Evolutionary conservation across 345 rosid genomes (phyloP).

Genomic region (Durio zibethinus): DNA sequence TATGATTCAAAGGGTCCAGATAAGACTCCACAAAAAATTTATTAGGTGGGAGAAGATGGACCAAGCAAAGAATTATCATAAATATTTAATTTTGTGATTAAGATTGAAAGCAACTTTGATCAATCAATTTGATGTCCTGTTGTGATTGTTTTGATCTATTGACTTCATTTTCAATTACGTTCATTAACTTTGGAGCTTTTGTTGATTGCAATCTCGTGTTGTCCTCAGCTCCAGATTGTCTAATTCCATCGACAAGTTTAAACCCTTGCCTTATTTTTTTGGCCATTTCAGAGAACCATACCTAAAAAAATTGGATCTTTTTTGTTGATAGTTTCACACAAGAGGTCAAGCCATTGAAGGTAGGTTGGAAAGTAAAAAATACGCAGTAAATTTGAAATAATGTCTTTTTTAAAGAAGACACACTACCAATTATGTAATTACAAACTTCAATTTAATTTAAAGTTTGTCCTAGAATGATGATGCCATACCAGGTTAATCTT

Average conservation of each 20-base stretch:
- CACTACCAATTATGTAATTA: not conserved
- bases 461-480: not conserved
- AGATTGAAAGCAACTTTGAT: conserved; percentile 14
- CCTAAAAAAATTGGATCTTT: not conserved
- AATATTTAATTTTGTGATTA: not conserved
- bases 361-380: not conserved
- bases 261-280: too few species aligned
- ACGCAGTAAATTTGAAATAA: too few species aligned
- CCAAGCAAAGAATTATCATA: not conserved
- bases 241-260: not conserved
- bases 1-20: not conserved
- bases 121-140: not conserved
- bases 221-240: not conserved
- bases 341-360: not conserved
- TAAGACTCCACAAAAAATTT: not conserved
- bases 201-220: not conserved
- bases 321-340: not conserved
- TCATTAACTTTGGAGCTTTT: not conserved
- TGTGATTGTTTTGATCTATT: conserved; percentile 12
- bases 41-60: not conserved
- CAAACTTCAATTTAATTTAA: not conserved
- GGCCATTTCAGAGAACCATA: too few species aligned
- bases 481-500: not conserved
- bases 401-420: too few species aligned
- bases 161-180: conserved; percentile 8